Evolutionary conservation across 75 land plant genomes (phyloP).

Genomic region (Selaginella moellendorffii): DNA sequence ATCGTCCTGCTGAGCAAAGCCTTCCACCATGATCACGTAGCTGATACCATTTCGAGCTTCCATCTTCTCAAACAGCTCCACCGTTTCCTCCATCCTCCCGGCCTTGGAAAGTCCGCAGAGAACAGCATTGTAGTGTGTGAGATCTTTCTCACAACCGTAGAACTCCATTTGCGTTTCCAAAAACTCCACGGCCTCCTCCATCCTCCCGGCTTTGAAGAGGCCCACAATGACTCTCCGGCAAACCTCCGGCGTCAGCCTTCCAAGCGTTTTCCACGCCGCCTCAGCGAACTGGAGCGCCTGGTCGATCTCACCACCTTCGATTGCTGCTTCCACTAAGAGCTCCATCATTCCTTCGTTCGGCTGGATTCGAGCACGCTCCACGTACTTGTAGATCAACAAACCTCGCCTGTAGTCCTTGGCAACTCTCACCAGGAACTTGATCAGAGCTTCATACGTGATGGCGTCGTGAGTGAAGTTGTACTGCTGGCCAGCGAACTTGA

Average conservation of each 20-base stretch:
- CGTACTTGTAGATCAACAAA: background rate
- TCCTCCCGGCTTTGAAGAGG: background rate
- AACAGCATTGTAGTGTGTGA: background rate
- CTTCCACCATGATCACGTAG: background rate
- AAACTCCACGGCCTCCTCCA: background rate
- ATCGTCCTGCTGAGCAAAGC: background rate
- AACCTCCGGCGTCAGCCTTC: background rate
- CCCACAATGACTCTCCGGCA: background rate
- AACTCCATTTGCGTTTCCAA: background rate
- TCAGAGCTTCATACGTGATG: background rate
- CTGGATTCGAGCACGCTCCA: background rate
- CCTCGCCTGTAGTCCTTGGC: background rate
- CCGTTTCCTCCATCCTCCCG: background rate
- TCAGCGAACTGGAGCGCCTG: background rate
- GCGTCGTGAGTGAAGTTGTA: background rate
- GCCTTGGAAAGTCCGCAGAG: background rate
- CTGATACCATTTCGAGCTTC: background rate
- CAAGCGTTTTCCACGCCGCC: background rate
- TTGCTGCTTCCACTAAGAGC: background rate
- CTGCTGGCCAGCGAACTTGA: slow-evolving; percentile 9
- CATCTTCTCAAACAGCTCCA: background rate
- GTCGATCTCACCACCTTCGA: background rate
- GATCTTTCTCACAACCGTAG: background rate
- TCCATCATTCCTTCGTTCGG: background rate
- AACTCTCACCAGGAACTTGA: background rate